Evolutionary conservation across 257 asterid genomes (phyloP).

Genomic region (Craterostigma plantagineum): DNA sequence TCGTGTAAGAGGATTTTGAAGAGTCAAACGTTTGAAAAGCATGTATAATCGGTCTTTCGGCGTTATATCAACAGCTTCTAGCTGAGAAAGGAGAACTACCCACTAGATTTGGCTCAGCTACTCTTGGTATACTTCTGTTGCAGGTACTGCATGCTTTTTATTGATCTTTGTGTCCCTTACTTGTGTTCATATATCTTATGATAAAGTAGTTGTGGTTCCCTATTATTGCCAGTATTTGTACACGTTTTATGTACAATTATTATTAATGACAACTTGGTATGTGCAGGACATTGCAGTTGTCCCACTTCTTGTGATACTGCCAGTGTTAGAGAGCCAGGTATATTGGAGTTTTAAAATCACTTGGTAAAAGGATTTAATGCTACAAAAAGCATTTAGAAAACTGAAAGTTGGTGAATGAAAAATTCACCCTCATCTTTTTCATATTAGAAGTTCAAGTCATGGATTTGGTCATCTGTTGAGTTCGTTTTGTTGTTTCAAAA

Average conservation of each 20-base stretch:
- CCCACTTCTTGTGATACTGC: conserved; percentile 91
- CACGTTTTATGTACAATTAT: too few species aligned
- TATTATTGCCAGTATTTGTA: too few species aligned
- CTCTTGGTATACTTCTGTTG: conserved; percentile 84
- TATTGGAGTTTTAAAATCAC: conserved; percentile 4
- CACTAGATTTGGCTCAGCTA: conserved; percentile 94
- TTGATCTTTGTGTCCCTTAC: conserved; percentile 2
- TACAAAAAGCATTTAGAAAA: too few species aligned
- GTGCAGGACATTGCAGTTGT: conserved; percentile 97
- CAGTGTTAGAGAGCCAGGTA: conserved; percentile 98
- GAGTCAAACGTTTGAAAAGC: neutral
- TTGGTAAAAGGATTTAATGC: neutral
- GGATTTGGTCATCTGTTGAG: too few species aligned
- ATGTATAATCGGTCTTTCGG: conserved; percentile 16
- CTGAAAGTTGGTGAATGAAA: too few species aligned
- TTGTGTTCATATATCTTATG: too few species aligned
- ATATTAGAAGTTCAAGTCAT: neutral
- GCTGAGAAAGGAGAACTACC: conserved; percentile 99
- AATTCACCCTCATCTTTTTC: too few species aligned
- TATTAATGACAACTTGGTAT: conserved; percentile 15
- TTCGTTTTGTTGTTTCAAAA: too few species aligned
- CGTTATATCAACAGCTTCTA: conserved; percentile 54
- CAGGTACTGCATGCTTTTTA: conserved; percentile 37
- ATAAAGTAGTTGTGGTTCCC: conserved; percentile 2
- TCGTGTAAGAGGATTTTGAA: neutral